Percentiles rank a stretch among this genome's conserved stretches.
phyloP scores from a whole-genome alignment of 371 early-diverging fungal genomes.

The Syncephalastrum sp. region DNA sequence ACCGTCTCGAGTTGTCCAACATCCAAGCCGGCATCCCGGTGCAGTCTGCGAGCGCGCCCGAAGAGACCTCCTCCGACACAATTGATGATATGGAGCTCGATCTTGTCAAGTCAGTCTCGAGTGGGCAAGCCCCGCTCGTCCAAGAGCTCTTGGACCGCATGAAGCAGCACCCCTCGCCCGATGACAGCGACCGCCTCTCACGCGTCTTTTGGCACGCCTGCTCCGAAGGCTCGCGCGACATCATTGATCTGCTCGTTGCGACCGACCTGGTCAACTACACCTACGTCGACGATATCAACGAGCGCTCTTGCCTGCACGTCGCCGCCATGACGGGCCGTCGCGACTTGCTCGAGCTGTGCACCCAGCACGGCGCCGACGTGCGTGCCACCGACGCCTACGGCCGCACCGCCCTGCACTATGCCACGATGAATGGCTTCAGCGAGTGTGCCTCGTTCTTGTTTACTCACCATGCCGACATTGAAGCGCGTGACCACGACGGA shows the following conservation, averaged over 20 bases:
- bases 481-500: conserved; percentile 86
- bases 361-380: conserved; percentile 60
- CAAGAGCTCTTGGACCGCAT: conserved; percentile 63
- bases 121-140: conserved; percentile 48
- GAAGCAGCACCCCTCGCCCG: conserved; percentile 37
- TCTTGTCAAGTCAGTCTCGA: conserved; percentile 52
- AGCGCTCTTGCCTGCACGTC: conserved; percentile 87
- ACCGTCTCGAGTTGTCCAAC: conserved; percentile 62
- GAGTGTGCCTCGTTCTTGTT: conserved; percentile 73
- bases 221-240: conserved; percentile 59
- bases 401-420: conserved; percentile 88
- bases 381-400: conserved; percentile 85
- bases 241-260: conserved; percentile 63
- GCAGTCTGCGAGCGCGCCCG: conserved; percentile 11
- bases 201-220: conserved; percentile 86
- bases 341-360: conserved; percentile 57
- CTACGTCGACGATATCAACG: conserved; percentile 90
- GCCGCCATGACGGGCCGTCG: conserved; percentile 78
- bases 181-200: conserved; percentile 56
- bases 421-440: conserved; percentile 84
- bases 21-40: conserved; percentile 46
- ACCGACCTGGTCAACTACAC: conserved; percentile 68
- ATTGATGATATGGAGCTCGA: conserved; percentile 68
- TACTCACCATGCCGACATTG: conserved; percentile 54
- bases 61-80: conserved; percentile 15